Conservation (phyloP, 805 yeast species). For the Yamadazyma takamatsuzukensis region DNA sequence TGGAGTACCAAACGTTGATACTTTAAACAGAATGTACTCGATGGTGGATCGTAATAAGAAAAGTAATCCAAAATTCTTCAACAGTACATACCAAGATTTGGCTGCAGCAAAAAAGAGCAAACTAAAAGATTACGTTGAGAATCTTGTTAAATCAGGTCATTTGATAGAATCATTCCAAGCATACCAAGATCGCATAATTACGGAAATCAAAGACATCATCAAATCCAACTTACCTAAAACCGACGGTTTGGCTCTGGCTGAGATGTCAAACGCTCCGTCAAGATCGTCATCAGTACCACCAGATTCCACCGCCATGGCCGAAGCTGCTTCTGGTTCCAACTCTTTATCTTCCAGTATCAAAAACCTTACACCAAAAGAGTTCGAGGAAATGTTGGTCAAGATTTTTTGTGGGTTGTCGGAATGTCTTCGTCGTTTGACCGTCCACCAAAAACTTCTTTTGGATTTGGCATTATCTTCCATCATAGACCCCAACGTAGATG, state of each 20-base stretch:
- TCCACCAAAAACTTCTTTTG: conserved; percentile 75
- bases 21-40: conserved; percentile 47
- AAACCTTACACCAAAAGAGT: conserved; percentile 68
- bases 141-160: conserved; percentile 60
- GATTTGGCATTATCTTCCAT: conserved; percentile 52
- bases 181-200: conserved; percentile 65
- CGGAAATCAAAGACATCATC: conserved; percentile 71
- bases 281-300: conserved; percentile 28
- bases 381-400: conserved; percentile 61
- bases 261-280: conserved; percentile 24
- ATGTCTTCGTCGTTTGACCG: conserved; percentile 66
- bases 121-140: conserved; percentile 48
- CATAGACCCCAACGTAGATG: conserved; percentile 25
- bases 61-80: conserved; percentile 15
- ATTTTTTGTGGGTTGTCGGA: conserved; percentile 67
- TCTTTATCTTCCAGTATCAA: conserved; percentile 46
- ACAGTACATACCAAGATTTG: conserved; percentile 37
- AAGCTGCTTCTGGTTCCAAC: conserved; percentile 5
- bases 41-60: conserved; percentile 24
- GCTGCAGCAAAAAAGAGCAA: conserved; percentile 36
- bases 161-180: conserved; percentile 56
- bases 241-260: conserved; percentile 12
- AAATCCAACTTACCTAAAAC: conserved; percentile 56
- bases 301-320: conserved; percentile 14
- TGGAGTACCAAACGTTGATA: conserved; percentile 42